Evolutionary conservation across 2,329 filamentous ascomycete genomes (phyloP).

Genomic region (Aspergillus japonicus): DNA sequence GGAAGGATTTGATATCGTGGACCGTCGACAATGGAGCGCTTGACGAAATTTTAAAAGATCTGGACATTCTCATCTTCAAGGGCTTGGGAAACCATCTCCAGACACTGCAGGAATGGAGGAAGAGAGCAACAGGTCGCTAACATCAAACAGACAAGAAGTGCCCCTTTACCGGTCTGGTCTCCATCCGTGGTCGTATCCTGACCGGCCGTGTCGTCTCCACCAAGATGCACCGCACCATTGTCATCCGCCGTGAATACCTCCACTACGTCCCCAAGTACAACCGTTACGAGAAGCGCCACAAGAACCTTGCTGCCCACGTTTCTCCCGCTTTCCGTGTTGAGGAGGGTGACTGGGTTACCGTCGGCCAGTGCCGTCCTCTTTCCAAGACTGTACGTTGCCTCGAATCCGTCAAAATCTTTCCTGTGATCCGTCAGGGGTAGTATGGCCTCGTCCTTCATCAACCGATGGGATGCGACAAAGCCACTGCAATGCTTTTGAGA

Average conservation of each 20-base stretch:
- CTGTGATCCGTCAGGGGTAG: not conserved
- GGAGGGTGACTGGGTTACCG: constrained; percentile 98
- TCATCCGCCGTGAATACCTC: constrained; percentile 99
- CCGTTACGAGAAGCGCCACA: constrained; percentile 99
- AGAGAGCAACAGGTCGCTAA: constrained; percentile 25
- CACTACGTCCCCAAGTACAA: constrained; percentile 99
- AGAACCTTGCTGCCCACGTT: constrained; percentile 99
- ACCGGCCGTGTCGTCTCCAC: constrained; percentile 98
- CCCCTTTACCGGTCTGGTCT: constrained; percentile 98
- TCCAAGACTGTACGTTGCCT: constrained; percentile 89
- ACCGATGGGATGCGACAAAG: not conserved
- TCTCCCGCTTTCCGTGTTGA: constrained; percentile 99
- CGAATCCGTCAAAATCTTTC: not conserved
- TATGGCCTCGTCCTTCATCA: not conserved
- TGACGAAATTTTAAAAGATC: not conserved
- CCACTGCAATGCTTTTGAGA: not conserved
- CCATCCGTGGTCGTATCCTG: constrained; percentile 99
- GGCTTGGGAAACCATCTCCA: constrained; percentile 7
- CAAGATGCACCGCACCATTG: constrained; percentile 99
- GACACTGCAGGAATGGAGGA: constrained; percentile 1
- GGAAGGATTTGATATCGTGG: not conserved
- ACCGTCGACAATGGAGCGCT: not conserved
- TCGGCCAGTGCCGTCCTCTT: constrained; percentile 98
- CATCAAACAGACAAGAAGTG: constrained; percentile 91
- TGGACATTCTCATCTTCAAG: constrained; percentile 17